Base-by-base conservation (phyloP, 2,329 filamentous ascomycete genomes). In the Fusarium decemcellulare region DNA sequence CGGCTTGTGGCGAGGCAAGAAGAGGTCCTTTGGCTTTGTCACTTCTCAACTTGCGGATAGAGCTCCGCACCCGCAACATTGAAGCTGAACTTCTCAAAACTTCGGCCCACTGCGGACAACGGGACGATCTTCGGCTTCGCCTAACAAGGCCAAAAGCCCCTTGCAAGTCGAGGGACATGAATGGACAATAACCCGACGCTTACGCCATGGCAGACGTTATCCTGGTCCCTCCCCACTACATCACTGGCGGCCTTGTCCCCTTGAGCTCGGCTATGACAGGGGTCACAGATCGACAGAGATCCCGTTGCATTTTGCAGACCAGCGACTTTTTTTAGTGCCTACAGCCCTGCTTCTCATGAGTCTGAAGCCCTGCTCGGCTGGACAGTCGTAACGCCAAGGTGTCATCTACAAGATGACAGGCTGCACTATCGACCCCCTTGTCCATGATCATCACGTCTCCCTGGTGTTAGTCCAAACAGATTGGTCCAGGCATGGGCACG, bases 241-340 rank as follows among this genome's bases (percentile, higher is more conserved):
- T 34, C 48, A 34, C 48, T 51, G 12, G 32, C 32, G 32, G 12
- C 32, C 12, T 34, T 12, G 37, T 37, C 47, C 36, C 48, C 11
- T 51, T 18, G 18, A 15, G 32, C 47, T 43, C 50, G 34, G 43
- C 37, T 36, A 60, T 27, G 30, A 48, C 54, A 42, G 30, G 59
- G 59, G 39, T 54, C 48, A 15, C 16, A 62, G 66, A 69, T 69
- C 63, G 51, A 60, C 50, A 44, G 43, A 51, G 57, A 52, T 64
- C 58, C 43, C 48, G 56, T 43, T 63, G 29, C 47, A 32, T 40
- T 56, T 57, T 52, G 36, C 50, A 64, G 42, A 59, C 50, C 40
- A 57, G 47, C 30, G 55, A 18, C 50, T 23, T 34, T 44, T 36
- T 53, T 46, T 56, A 60, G 55, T 50, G 46, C 27, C 50, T 46